Base-by-base conservation (phyloP, 129 eudicot species). In the Flaveria robusta region DNA sequence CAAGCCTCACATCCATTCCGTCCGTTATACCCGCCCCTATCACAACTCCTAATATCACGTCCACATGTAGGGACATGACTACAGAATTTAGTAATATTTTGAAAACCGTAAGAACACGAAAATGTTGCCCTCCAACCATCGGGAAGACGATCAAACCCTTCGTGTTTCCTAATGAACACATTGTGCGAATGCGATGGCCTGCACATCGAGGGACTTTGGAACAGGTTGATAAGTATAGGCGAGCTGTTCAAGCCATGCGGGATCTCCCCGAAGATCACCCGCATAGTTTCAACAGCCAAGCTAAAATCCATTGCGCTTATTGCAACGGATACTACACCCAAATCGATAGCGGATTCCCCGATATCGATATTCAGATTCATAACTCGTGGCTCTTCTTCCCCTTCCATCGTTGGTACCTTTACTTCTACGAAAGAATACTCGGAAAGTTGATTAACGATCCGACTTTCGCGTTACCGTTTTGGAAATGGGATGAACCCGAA, bases 381-480 rank as follows among this genome's bases (percentile, higher is more conserved):
- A 67, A 41, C 42, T 84, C 86, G 5, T 87, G 88, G 91, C 71
- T 87, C 27, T 87, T 87, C 49, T 82, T 84, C 11, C 88, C 91
- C 0, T 87, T 84, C 46, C 90, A 86, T 47, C 79, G 89, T 13
- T 79, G 67, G 68, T 86, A 86, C 41, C 41, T 86, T 3, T 80
- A 86, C 47, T 86, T 82, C 78, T 77, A 56, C 14, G 89, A 86
- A 52, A 45, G 51, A 70, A 87, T 85, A 3, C 76, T 84, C 42
- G 88, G 91, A 0, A 84, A 79, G 26, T 73, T 87, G 62, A 86
- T 86, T 0, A 49, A 77, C 13, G 87, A 86, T 26, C 83, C 85
- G 0, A 83, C 81, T 37, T 86, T 86, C 42, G 87, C 85, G 1
- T 66, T 86, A 29, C 87, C 87, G 0, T 86, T 60, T 67, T 86